These are phyloP conservation scores for Tuber melanosporum DNA, from an alignment of 495 filamentous ascomycete species.

Conservation along the genomic window DNA sequence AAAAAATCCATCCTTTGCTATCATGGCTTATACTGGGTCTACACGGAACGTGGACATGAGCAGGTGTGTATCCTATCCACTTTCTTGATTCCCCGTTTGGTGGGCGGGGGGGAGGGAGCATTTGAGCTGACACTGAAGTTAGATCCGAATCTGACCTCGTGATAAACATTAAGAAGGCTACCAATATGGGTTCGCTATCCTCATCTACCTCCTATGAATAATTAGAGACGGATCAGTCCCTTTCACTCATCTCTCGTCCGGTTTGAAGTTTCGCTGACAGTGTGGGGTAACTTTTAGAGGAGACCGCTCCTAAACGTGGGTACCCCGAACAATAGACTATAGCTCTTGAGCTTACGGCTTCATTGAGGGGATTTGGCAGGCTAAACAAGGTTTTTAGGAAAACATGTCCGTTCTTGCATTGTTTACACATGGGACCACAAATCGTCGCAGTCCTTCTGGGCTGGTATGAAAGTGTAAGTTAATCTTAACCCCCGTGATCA, in stretches of 20 bases:
- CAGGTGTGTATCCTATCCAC: constrained; percentile 45
- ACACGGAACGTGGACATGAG: constrained; percentile 56
- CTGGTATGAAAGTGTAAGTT: constrained; percentile 89
- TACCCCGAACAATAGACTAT: constrained; percentile 20
- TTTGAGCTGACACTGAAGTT: constrained; percentile 30
- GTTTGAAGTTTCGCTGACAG: constrained; percentile 16
- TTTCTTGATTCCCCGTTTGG: constrained; percentile 5
- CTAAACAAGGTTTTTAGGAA: constrained; percentile 49
- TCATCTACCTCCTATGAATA: constrained; percentile 7
- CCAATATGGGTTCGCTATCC: constrained; percentile 61
- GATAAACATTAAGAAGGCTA: constrained; percentile 95
- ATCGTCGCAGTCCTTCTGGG: constrained; percentile 92
- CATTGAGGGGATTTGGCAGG: neutral
- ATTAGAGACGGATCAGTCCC: neutral
- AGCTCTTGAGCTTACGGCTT: constrained; percentile 1
- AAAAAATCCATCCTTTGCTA: constrained; percentile 5
- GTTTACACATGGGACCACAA: constrained; percentile 99
- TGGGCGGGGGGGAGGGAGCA: neutral
- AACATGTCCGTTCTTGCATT: constrained; percentile 96
- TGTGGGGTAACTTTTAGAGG: constrained; percentile 52
- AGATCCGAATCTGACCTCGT: constrained; percentile 89
- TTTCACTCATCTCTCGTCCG: neutral
- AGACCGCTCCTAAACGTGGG: constrained; percentile 88
- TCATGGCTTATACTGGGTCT: constrained; percentile 41
- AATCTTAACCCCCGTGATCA: constrained; percentile 37